Base-by-base conservation (phyloP, 441 rosid species). In the Gossypium lobatum region DNA sequence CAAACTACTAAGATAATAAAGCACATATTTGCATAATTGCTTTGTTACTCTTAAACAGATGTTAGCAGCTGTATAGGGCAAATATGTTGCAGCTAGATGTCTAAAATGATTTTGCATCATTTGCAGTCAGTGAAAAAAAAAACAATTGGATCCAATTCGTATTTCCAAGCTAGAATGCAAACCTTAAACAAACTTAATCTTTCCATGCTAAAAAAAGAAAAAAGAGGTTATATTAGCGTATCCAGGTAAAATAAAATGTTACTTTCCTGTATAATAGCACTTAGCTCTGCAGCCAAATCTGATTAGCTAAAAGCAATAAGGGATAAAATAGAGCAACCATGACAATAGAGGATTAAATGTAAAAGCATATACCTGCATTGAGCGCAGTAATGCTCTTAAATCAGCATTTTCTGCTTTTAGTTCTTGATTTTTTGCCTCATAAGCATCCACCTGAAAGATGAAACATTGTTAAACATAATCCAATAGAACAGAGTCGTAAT, bases 351-450 rank as follows among this genome's bases (percentile, higher is more conserved):
- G 14, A 26, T 45, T 71, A 20, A 72, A 66, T n/a, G 16, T 59
- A 26, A 18, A 16, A 77, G 69, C 25, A 21, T 25, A 39, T 77
- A 93, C 98, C 91, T 96, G 97, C 98, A 93, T 96, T 79, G 99
- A 96, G 61, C 97, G 84, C 73, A 96, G 81, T 60, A 88, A 77
- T 58, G 97, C 97, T 86, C 99, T 89, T 77, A 96, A 82, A 81
- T 88, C 97, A 57, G 89, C 73, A 85, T 96, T 96, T 80, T 96
- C 99, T 50, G 94, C 86, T 88, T 92, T 88, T 71, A 96, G 74
- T 73, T 96, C 99, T 81, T 96, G 99, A 82, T 92, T 93, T 82
- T 96, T 96, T 17, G 89, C 84, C 82, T 96, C 99, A 83, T 89
- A 93, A 23, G 98, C 93, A 88, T 96, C 99, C 80, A 96, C 97